phyloP scores from a whole-genome alignment of 2,329 filamentous ascomycete genomes.

The Claviceps humidiphila region DNA sequence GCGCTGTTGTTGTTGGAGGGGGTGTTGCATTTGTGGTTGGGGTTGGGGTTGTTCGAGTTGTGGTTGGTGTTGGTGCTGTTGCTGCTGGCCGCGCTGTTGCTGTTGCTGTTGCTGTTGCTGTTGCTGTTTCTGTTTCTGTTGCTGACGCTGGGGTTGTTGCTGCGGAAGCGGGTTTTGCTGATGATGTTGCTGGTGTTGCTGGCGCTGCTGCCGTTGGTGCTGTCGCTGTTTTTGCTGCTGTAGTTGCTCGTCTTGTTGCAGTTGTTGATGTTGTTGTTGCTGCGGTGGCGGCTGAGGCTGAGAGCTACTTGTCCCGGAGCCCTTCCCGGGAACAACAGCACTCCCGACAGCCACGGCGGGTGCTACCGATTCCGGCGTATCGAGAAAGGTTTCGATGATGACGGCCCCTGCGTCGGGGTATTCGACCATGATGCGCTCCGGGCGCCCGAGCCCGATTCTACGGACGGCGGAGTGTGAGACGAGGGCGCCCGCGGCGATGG shows the following conservation, averaged over 20 bases:
- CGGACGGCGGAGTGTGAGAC: conserved; percentile 38
- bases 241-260: no score
- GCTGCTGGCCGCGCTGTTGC: not conserved
- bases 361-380: conserved; percentile 18
- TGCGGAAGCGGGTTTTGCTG: not conserved
- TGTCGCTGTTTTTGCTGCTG: not conserved
- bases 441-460: conserved; percentile 38
- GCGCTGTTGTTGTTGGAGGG: no score
- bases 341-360: conserved; percentile 4
- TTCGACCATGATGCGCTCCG: conserved; percentile 46
- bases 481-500: conserved; percentile 39
- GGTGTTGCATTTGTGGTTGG: no score
- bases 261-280: no score
- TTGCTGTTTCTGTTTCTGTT: not conserved
- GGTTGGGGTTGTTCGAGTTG: no score
- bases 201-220: not conserved
- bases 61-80: conserved; percentile 1
- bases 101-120: not conserved
- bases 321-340: not conserved
- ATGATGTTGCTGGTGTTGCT: not conserved
- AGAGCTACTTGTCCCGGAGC: no score
- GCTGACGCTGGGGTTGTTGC: not conserved
- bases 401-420: conserved; percentile 31
- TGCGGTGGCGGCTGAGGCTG: not conserved
- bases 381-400: conserved; percentile 33